phyloP scores from a whole-genome alignment of 164 flowering plant genomes.

The Pachysandra terminalis region DNA sequence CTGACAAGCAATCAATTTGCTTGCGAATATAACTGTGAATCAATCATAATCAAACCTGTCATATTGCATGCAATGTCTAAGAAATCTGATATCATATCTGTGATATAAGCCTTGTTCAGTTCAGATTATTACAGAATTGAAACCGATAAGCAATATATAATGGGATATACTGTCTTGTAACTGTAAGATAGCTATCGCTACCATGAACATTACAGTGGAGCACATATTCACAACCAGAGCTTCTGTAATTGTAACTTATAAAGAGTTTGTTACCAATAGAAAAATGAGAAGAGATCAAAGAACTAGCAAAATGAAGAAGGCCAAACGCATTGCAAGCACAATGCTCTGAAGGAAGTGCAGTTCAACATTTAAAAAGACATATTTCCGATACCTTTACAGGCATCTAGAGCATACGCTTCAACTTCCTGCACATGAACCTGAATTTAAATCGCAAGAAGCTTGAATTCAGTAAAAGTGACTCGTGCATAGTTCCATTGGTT shows the following conservation, averaged over 20 bases:
- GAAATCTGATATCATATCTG: neutral
- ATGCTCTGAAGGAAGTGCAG: neutral
- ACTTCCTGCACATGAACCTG: constrained; percentile 88
- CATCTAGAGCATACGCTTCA: constrained; percentile 41
- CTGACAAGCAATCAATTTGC: neutral
- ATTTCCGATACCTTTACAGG: constrained; percentile 46
- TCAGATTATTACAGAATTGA: neutral
- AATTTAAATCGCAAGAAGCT: constrained; percentile 13
- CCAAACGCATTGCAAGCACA: neutral
- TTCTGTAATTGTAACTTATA: neutral
- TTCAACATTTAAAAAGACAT: neutral
- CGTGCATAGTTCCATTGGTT: neutral
- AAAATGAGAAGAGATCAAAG: neutral
- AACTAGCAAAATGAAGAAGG: neutral
- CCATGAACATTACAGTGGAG: neutral
- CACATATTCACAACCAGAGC: neutral
- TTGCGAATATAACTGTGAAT: no score
- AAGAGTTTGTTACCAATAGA: neutral
- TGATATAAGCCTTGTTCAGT: no score
- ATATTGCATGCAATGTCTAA: neutral
- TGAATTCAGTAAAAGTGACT: constrained; percentile 9
- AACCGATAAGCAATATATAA: neutral
- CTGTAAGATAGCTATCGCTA: neutral
- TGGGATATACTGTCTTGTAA: neutral
- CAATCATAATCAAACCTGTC: neutral